Conservation (phyloP, 1,284 basidiomycete genomes). For the Cutaneotrichosporon curvatum region DNA sequence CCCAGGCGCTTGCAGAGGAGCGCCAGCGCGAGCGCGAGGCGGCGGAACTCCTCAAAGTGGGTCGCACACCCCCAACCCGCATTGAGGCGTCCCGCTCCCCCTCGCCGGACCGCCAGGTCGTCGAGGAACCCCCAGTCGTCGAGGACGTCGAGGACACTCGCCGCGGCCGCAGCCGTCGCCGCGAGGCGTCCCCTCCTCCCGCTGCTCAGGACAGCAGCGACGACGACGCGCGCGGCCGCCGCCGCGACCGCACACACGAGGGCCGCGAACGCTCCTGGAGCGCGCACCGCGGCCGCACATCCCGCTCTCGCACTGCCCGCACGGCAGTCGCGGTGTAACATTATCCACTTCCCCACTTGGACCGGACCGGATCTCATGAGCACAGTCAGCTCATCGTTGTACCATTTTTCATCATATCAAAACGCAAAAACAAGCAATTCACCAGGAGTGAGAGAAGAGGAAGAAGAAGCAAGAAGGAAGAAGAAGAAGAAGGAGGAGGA, state of each 20-base stretch:
- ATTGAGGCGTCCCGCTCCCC: conserved; percentile 10
- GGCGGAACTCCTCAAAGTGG: conserved; percentile 13
- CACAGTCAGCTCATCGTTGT: too few relatives aligned
- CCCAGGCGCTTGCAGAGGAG: conserved; percentile 16
- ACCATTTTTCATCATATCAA: too few relatives aligned
- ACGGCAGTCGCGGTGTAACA: too few relatives aligned
- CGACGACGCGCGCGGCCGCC: conserved; percentile 12
- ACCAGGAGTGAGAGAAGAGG: too few relatives aligned
- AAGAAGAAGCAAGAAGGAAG: too few relatives aligned
- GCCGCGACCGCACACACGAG: conserved; percentile 13
- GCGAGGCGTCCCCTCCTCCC: neutral
- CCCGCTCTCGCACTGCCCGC: conserved; percentile 9
- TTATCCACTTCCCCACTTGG: too few relatives aligned
- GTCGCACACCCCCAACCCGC: neutral
- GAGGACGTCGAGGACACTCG: conserved; percentile 2
- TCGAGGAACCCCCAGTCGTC: conserved; percentile 7
- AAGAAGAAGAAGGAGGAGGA: too few relatives aligned
- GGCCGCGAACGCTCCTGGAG: conserved; percentile 17
- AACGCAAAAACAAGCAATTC: too few relatives aligned
- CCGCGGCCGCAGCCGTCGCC: conserved; percentile 4
- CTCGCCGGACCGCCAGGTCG: neutral
- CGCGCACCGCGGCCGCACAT: conserved; percentile 9
- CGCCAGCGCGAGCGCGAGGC: conserved; percentile 22
- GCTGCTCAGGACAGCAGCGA: neutral
- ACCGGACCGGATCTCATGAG: too few relatives aligned